Evolutionary conservation across 2,329 filamentous ascomycete species (phyloP).

Genomic region (Didymellaceae sp.): DNA sequence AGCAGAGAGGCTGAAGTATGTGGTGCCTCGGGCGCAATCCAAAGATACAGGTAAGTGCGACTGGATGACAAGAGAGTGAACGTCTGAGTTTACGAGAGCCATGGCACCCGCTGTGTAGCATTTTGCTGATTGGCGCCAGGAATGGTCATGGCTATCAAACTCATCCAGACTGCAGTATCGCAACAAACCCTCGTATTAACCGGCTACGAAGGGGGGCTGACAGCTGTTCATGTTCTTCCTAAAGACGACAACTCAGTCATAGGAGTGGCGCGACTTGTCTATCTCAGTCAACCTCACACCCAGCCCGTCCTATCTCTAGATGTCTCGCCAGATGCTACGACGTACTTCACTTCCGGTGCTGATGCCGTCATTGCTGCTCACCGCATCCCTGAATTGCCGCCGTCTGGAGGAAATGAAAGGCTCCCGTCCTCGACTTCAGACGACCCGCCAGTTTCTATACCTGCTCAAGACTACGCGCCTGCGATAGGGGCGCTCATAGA

Average conservation of each 20-base stretch:
- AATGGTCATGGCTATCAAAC: slow-evolving; percentile 85
- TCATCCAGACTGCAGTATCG: slow-evolving; percentile 28
- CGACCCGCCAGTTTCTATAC: background rate
- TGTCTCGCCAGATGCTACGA: slow-evolving; percentile 48
- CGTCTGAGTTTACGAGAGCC: background rate
- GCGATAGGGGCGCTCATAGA: background rate
- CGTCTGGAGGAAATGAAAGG: background rate
- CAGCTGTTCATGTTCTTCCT: slow-evolving; percentile 67
- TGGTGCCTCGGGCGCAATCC: slow-evolving; percentile 56
- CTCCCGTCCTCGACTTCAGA: background rate
- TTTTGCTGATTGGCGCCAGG: slow-evolving; percentile 60
- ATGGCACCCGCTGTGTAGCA: slow-evolving; percentile 30
- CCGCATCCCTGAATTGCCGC: slow-evolving; percentile 59
- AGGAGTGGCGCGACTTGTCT: slow-evolving; percentile 59
- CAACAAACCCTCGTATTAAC: slow-evolving; percentile 67
- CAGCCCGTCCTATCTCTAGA: slow-evolving; percentile 79
- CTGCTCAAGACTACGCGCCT: background rate
- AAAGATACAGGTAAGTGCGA: slow-evolving; percentile 51
- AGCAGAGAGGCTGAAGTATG: slow-evolving; percentile 70
- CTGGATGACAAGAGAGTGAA: no score
- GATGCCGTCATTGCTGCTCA: slow-evolving; percentile 82
- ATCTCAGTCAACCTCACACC: slow-evolving; percentile 71
- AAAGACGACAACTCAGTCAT: slow-evolving; percentile 30
- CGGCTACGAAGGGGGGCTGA: slow-evolving; percentile 86
- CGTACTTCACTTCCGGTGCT: slow-evolving; percentile 81